phyloP scores from a whole-genome alignment of 1,284 basidiomycete species.

The Puccinia novopanici region DNA sequence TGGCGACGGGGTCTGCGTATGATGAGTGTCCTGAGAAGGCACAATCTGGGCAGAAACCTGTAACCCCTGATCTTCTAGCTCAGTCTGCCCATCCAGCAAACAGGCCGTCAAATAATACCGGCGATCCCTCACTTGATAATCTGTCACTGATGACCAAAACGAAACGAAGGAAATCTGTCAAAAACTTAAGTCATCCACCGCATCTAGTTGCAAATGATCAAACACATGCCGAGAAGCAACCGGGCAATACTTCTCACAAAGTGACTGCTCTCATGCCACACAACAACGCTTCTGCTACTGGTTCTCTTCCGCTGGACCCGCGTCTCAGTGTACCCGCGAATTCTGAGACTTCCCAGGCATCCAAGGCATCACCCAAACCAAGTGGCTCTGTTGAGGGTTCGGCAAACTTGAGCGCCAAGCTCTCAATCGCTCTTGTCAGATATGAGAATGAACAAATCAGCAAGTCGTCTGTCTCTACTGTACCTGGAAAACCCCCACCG shows the following conservation, averaged over 20 bases:
- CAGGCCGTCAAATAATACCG: neutral
- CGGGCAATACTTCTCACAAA: neutral
- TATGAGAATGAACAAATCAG: neutral
- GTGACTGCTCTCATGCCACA: neutral
- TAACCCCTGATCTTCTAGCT: conserved; percentile 7
- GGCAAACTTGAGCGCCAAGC: neutral
- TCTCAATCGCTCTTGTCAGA: neutral
- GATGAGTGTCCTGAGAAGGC: neutral
- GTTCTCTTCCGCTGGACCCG: neutral
- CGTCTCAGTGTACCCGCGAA: neutral
- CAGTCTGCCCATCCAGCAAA: neutral
- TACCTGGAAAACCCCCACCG: neutral
- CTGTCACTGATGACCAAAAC: neutral
- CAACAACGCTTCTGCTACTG: neutral
- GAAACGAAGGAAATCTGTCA: conserved; percentile 20
- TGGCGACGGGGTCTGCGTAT: neutral
- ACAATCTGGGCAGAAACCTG: neutral
- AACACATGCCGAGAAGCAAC: neutral
- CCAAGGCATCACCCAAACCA: conserved; percentile 14
- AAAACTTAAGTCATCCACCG: neutral
- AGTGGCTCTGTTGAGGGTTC: neutral
- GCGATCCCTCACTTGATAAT: neutral
- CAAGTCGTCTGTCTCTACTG: neutral
- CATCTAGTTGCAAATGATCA: neutral
- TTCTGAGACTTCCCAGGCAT: neutral